Percentiles rank a stretch among this genome's conserved stretches.
phyloP scores from a whole-genome alignment of 2,329 filamentous ascomycete species.

The Pseudovirgaria hyperparasitica region DNA sequence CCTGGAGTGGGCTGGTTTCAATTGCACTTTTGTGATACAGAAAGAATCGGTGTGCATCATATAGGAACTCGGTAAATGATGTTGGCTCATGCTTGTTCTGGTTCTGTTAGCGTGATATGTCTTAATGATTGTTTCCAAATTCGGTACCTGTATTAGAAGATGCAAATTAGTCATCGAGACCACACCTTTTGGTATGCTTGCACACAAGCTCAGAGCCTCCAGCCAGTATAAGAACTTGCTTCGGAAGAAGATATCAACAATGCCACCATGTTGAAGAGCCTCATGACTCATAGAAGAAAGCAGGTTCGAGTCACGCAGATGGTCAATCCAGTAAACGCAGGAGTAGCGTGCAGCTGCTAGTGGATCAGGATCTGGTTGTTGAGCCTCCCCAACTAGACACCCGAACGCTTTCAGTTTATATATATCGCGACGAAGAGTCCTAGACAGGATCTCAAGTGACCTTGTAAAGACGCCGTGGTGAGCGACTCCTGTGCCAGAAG shows the following conservation, averaged over 20 bases:
- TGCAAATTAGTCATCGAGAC: slow-evolving; percentile 8
- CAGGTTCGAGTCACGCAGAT: slow-evolving; percentile 13
- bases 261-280: slow-evolving; percentile 4
- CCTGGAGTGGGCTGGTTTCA: slow-evolving; percentile 11
- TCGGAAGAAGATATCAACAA: slow-evolving; percentile 4
- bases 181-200: slow-evolving; percentile 7
- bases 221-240: slow-evolving; percentile 8
- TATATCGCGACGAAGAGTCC: slow-evolving; percentile 13
- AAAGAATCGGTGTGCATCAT: slow-evolving; percentile 12
- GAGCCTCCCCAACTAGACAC: slow-evolving; percentile 9
- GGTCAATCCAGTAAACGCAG: slow-evolving; percentile 22
- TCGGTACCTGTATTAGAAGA: slow-evolving; percentile 4
- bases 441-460: slow-evolving; percentile 18
- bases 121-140: too few species aligned
- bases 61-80: slow-evolving; percentile 4
- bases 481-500: slow-evolving; percentile 9
- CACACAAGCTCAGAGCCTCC: slow-evolving; percentile 8
- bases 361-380: slow-evolving; percentile 12
- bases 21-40: slow-evolving; percentile 11
- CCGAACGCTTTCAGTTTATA: slow-evolving; percentile 10
- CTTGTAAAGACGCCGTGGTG: slow-evolving; percentile 5
- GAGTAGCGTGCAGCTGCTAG: slow-evolving; percentile 13
- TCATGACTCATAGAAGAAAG: slow-evolving; percentile 1
- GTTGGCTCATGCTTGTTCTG: slow-evolving; percentile 2
- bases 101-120: too few species aligned